A percentile compares a stretch with the other conserved stretches of the same genome.
Evolutionary conservation across 2,329 filamentous ascomycete species (phyloP).

Genomic region (Falciphora oryzae): DNA sequence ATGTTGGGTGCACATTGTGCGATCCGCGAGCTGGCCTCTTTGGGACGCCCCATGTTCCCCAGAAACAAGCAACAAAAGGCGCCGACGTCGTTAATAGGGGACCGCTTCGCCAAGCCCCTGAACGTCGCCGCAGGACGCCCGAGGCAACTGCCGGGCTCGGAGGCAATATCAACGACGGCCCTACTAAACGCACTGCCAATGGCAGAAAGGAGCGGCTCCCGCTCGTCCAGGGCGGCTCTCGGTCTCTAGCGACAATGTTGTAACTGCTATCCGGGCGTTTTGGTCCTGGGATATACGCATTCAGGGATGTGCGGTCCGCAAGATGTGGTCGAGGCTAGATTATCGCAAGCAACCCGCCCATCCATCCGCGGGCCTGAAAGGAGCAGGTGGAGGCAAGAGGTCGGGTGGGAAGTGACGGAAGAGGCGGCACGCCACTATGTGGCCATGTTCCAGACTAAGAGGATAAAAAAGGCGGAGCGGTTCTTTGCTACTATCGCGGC

Average conservation of each 20-base stretch:
- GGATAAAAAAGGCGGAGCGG: not conserved
- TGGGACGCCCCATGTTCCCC: not conserved
- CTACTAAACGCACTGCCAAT: not conserved
- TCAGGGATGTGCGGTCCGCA: not conserved
- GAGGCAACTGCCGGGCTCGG: not conserved
- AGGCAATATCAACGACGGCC: not conserved
- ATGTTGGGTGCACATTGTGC: not conserved
- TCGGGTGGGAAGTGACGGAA: not conserved
- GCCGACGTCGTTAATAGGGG: no score
- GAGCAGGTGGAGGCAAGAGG: not conserved
- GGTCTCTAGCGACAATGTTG: not conserved
- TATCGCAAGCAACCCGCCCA: not conserved
- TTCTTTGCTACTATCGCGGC: not conserved
- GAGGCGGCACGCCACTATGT: not conserved
- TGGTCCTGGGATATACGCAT: not conserved
- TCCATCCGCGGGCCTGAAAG: not conserved
- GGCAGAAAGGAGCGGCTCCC: not conserved
- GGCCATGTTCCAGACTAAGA: not conserved
- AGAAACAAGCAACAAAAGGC: not conserved
- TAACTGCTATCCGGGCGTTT: not conserved
- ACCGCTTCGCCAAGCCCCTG: not conserved
- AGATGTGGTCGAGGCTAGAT: not conserved
- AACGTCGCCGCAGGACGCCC: not conserved
- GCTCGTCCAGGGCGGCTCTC: not conserved
- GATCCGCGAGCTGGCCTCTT: not conserved